Evolutionary conservation across 805 yeast genomes (phyloP).

Genomic region (Dipodascopsis tothii): DNA sequence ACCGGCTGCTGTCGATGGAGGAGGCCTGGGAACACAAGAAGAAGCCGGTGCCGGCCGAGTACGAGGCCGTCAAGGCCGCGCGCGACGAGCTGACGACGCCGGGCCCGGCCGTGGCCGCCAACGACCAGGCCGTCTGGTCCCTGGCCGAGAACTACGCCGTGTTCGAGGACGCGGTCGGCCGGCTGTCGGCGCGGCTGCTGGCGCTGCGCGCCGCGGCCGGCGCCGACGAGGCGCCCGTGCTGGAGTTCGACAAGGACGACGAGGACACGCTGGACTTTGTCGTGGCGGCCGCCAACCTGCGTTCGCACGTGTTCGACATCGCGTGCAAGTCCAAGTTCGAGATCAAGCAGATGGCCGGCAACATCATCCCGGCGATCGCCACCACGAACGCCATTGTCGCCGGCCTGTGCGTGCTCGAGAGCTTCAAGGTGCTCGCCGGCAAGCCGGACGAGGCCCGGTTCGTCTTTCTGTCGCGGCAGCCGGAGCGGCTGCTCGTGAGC

Average conservation of each 20-base stretch:
- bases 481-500: slow-evolving; percentile 58
- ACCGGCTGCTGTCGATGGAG: slow-evolving; percentile 60
- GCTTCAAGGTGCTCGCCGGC: slow-evolving; percentile 46
- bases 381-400: slow-evolving; percentile 95
- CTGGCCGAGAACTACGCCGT: slow-evolving; percentile 55
- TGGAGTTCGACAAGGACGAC: slow-evolving; percentile 85
- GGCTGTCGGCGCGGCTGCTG: slow-evolving; percentile 44
- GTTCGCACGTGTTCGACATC: slow-evolving; percentile 64
- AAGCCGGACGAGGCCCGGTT: slow-evolving; percentile 28
- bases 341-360: slow-evolving; percentile 89
- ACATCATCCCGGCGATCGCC: slow-evolving; percentile 96
- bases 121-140: slow-evolving; percentile 49
- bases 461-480: slow-evolving; percentile 46
- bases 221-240: slow-evolving; percentile 5
- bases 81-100: slow-evolving; percentile 13
- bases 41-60: slow-evolving; percentile 58
- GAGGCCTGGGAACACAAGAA: slow-evolving; percentile 69
- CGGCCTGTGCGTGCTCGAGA: slow-evolving; percentile 73
- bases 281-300: slow-evolving; percentile 70
- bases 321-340: slow-evolving; percentile 72
- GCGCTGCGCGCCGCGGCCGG: slow-evolving; percentile 31
- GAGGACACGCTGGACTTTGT: slow-evolving; percentile 85
- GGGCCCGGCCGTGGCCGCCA: slow-evolving; percentile 28
- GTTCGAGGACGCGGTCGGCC: slow-evolving; percentile 42
- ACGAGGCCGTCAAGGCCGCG: slow-evolving; percentile 11